Base-by-base conservation (phyloP, 1,284 basidiomycete genomes). In the Papiliotrema terrestris region DNA sequence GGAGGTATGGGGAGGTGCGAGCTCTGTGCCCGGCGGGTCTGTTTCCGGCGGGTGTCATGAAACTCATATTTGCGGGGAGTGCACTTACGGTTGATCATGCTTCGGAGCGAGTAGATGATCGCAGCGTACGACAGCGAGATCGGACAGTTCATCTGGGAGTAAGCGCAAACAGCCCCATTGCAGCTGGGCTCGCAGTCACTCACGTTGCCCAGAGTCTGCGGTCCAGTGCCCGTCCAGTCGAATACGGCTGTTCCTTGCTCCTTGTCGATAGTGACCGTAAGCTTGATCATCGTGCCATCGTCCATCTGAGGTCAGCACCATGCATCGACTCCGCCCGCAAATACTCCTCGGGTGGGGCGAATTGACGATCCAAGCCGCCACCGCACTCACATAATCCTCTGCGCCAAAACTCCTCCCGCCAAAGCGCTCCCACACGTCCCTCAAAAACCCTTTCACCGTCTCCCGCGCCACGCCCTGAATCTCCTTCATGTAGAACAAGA, bases 61-160 rank as follows among this genome's bases (percentile, higher is more conserved):
- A n/a, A n/a, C n/a, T n/a, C n/a, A n/a, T n/a, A n/a, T n/a, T n/a
- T n/a, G n/a, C n/a, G n/a, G n/a, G n/a, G n/a, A n/a, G n/a, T n/a
- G n/a, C n/a, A n/a, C n/a, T 96, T 93, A 29, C 85, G 77, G 66
- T 91, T 86, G 25, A 96, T 81, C 93, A 98, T 95, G 11, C 90
- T 82, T 29, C 94, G 84, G 82, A 97, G 86, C 77, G 89, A 78
- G 76, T 98, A 98, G 64, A 98, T 95, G 58, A n/a, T n/a, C n/a
- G n/a, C n/a, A n/a, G n/a, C n/a, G n/a, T n/a, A n/a, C n/a, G n/a
- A n/a, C n/a, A n/a, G n/a, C n/a, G n/a, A n/a, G n/a, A n/a, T n/a
- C n/a, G n/a, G n/a, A n/a, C n/a, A n/a, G n/a, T n/a, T n/a, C n/a
- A n/a, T n/a, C n/a, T n/a, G n/a, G n/a, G n/a, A n/a, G n/a, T n/a